Percentiles rank a stretch among this genome's conserved stretches.
Evolutionary conservation across 192 early-diverging fungal genomes (phyloP).

Genomic region (Coemansia sp.): DNA sequence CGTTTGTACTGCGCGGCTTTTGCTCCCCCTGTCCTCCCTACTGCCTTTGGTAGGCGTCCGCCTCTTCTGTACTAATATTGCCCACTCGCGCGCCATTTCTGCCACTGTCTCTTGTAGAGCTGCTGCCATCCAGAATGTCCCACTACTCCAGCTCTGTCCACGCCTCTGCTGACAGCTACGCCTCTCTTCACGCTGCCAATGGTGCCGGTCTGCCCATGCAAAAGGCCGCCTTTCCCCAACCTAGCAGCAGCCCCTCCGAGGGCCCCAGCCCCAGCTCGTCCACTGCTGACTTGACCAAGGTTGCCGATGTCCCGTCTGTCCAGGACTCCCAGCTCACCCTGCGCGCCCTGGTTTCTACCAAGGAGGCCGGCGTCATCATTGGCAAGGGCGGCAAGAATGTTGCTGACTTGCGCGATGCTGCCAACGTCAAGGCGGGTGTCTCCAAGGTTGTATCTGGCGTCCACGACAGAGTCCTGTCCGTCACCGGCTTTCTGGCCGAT

Average conservation of each 20-base stretch:
- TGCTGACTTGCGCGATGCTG: conserved; percentile 77
- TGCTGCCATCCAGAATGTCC: conserved; percentile 20
- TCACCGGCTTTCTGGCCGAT: conserved; percentile 65
- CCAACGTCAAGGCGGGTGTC: conserved; percentile 89
- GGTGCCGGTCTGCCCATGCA: conserved; percentile 8
- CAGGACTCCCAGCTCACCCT: conserved; percentile 68
- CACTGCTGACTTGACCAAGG: conserved; percentile 21
- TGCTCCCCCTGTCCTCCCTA: not conserved
- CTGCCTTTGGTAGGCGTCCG: not conserved
- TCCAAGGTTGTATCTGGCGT: conserved; percentile 86
- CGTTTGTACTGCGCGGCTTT: not conserved
- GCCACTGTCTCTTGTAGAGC: not conserved
- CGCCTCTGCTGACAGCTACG: conserved; percentile 12
- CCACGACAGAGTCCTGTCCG: conserved; percentile 80
- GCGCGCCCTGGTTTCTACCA: conserved; percentile 87
- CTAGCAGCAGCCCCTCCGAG: conserved; percentile 23
- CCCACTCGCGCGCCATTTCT: not conserved
- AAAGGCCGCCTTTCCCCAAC: conserved; percentile 36
- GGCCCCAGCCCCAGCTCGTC: conserved; percentile 27
- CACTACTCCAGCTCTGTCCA: conserved; percentile 24
- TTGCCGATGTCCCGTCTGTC: conserved; percentile 27
- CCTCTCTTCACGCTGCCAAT: conserved; percentile 5
- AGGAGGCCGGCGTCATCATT: conserved; percentile 91
- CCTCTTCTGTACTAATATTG: not conserved
- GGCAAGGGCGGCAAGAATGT: conserved; percentile 89